Conservation (phyloP, 495 filamentous ascomycete species). For the Penicillium coprophilum region DNA sequence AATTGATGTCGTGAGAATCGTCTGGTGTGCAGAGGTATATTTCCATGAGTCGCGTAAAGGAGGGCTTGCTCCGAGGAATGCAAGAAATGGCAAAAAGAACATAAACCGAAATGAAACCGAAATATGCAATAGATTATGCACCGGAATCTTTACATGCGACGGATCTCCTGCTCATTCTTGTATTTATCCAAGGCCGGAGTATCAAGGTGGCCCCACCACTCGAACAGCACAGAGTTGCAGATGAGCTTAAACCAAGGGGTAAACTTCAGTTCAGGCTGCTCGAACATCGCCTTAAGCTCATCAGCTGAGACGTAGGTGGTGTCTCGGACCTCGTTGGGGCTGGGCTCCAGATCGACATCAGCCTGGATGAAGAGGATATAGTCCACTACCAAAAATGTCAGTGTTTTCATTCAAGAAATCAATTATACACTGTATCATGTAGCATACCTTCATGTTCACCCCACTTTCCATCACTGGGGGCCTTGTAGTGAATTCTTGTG, state of each 20-base stretch:
- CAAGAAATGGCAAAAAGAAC: slow-evolving; percentile 1
- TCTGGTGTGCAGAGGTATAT: slow-evolving; percentile 11
- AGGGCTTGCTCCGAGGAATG: background rate
- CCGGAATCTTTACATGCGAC: slow-evolving; percentile 64
- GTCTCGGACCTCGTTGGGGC: slow-evolving; percentile 84
- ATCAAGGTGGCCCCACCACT: slow-evolving; percentile 94
- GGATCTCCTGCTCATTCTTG: slow-evolving; percentile 79
- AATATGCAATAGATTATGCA: slow-evolving; percentile 1
- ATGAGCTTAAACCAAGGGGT: slow-evolving; percentile 99
- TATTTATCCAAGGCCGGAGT: slow-evolving; percentile 76
- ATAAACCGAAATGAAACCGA: slow-evolving; percentile 4
- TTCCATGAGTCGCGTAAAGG: slow-evolving; percentile 13
- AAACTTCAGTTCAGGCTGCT: slow-evolving; percentile 75
- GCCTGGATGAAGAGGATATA: slow-evolving; percentile 99
- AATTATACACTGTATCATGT: background rate
- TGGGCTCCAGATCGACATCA: slow-evolving; percentile 76
- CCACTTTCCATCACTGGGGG: slow-evolving; percentile 96
- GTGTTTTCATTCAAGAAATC: slow-evolving; percentile 1
- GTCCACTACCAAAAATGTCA: slow-evolving; percentile 63
- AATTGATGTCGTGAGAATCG: background rate
- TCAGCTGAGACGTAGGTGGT: slow-evolving; percentile 79
- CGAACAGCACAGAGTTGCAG: slow-evolving; percentile 94
- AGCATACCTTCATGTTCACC: slow-evolving; percentile 95
- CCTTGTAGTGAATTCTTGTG: slow-evolving; percentile 97
- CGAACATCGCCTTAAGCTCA: slow-evolving; percentile 82